Evolutionary conservation across 441 rosid genomes (phyloP).

Genomic region (Hypseocharis bilobata): DNA sequence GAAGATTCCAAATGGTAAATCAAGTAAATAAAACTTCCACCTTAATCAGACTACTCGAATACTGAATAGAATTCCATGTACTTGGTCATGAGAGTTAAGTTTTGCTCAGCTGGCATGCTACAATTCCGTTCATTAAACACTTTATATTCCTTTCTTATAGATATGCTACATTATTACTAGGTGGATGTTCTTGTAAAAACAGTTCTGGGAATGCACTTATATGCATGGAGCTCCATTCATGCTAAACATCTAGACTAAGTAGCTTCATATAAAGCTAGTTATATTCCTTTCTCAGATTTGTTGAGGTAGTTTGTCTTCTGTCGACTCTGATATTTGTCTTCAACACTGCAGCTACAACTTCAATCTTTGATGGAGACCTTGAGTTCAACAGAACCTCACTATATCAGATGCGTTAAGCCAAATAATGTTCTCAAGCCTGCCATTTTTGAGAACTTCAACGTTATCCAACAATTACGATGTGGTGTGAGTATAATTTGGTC

Average conservation of each 20-base stretch:
- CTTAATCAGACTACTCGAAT: neutral
- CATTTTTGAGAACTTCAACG: conserved; percentile 85
- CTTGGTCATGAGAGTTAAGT: neutral
- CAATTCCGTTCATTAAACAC: too few species aligned
- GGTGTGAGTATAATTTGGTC: conserved; percentile 67
- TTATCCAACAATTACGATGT: conserved; percentile 95
- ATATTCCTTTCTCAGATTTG: neutral
- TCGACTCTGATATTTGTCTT: conserved; percentile 12
- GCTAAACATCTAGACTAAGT: neutral
- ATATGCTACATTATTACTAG: too few species aligned
- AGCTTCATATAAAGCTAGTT: neutral
- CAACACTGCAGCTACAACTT: conserved; percentile 76
- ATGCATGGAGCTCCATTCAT: conserved; percentile 3
- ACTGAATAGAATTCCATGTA: neutral
- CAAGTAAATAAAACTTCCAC: neutral
- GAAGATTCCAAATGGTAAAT: neutral
- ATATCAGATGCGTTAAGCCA: conserved; percentile 99
- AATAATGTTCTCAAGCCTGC: conserved; percentile 92
- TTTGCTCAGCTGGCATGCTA: conserved; percentile 10
- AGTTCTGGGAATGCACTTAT: neutral
- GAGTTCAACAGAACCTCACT: conserved; percentile 94
- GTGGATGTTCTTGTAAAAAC: neutral
- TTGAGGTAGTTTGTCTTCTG: neutral
- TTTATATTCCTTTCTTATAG: too few species aligned
- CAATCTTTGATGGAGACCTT: conserved; percentile 98